Percentiles rank a stretch among this genome's conserved stretches.
Evolutionary conservation across 108 stramenopile genomes (phyloP).

Genomic region (Stephanodiscus triporus): DNA sequence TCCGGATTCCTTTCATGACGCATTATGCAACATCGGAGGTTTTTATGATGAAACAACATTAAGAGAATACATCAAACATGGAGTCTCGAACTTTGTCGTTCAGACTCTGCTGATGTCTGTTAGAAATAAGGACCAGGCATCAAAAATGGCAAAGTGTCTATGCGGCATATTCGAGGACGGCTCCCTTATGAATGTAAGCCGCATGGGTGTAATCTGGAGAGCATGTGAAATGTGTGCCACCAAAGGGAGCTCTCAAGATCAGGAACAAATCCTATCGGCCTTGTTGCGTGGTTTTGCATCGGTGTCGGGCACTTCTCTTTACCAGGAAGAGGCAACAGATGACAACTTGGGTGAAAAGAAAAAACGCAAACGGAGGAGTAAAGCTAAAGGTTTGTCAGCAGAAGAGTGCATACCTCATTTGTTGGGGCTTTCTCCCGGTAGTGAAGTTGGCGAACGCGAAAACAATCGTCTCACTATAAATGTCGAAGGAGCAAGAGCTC

Average conservation of each 20-base stretch:
- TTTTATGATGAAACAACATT: conserved; percentile 60
- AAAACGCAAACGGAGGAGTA: conserved; percentile 62
- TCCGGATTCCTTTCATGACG: conserved; percentile 64
- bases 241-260: conserved; percentile 61
- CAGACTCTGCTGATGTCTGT: conserved; percentile 67
- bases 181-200: conserved; percentile 45
- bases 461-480: conserved; percentile 58
- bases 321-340: conserved; percentile 1
- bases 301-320: not conserved
- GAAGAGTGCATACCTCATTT: conserved; percentile 65
- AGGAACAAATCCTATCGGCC: conserved; percentile 66
- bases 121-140: conserved; percentile 65
- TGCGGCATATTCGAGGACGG: conserved; percentile 67
- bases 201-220: conserved; percentile 80
- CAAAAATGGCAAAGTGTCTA: conserved; percentile 59
- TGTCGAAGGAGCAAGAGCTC: conserved; percentile 64
- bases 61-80: conserved; percentile 75
- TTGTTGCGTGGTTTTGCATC: conserved; percentile 68
- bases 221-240: conserved; percentile 73
- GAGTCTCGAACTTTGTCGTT: conserved; percentile 86
- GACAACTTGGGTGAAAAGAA: conserved; percentile 26
- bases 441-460: conserved; percentile 23
- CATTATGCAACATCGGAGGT: conserved; percentile 55
- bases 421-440: conserved; percentile 50
- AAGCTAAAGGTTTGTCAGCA: conserved; percentile 57